Conservation (phyloP, 305 asterid species). For the Fraxinus dipetala region DNA sequence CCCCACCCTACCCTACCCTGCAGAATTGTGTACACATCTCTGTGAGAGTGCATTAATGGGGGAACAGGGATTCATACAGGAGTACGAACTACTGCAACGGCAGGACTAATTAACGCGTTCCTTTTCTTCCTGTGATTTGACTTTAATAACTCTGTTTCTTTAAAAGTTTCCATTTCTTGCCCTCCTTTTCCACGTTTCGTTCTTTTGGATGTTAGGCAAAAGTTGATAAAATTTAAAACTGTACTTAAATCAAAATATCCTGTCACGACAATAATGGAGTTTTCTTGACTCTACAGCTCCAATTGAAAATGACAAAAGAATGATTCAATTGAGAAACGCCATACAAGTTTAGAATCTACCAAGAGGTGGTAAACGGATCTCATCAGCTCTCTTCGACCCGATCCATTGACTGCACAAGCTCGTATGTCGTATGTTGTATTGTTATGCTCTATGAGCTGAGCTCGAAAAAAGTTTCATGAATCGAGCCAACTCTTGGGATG, state of each 20-base stretch:
- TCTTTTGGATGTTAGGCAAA: background rate
- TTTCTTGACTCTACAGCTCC: background rate
- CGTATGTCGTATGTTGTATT: background rate
- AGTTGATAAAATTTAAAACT: background rate
- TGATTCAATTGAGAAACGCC: background rate
- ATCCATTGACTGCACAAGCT: background rate
- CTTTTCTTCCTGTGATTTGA: conserved; percentile 33
- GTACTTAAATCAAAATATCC: background rate
- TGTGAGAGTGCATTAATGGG: conserved; percentile 25
- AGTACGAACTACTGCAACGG: conserved; percentile 37
- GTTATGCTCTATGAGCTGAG: background rate
- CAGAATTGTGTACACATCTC: background rate
- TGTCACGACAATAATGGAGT: background rate
- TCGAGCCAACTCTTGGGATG: background rate
- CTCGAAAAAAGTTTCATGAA: background rate
- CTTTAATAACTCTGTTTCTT: conserved; percentile 16
- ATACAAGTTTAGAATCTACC: conserved; percentile 22
- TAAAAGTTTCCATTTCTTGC: background rate
- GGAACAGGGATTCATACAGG: conserved; percentile 32
- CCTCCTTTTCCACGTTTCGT: background rate
- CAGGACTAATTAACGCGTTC: conserved; percentile 28
- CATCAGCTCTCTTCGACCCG: background rate
- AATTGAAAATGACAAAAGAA: background rate
- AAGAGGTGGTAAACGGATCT: background rate
- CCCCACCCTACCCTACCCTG: no score